phyloP scores from a whole-genome alignment of 352 stramenopile species.

The Globisporangium paddicum region DNA sequence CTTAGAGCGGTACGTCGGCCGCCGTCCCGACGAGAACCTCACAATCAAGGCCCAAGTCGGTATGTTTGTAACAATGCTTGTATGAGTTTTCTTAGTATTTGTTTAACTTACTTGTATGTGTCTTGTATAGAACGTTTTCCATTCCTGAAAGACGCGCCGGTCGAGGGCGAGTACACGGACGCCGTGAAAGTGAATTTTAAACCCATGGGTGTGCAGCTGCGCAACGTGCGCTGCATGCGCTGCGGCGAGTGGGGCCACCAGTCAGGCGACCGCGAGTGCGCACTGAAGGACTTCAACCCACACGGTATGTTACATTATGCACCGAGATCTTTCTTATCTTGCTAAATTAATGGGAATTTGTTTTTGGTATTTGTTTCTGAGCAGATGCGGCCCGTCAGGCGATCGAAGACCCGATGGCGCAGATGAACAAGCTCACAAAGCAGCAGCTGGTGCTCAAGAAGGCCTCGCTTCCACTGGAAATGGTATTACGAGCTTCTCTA shows the following conservation, averaged over 20 bases:
- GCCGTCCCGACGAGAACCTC: constrained; percentile 56
- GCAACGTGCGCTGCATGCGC: constrained; percentile 81
- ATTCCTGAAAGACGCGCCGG: constrained; percentile 85
- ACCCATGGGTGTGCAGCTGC: constrained; percentile 72
- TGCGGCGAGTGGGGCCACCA: constrained; percentile 82
- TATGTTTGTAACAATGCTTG: constrained; percentile 6
- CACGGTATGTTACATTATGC: too few species aligned
- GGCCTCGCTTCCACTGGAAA: constrained; percentile 61
- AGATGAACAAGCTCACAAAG: constrained; percentile 63
- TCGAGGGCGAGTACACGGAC: constrained; percentile 80
- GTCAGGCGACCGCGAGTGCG: constrained; percentile 81
- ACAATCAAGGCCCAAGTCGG: constrained; percentile 80
- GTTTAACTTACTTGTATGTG: too few species aligned
- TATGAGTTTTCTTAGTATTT: background rate
- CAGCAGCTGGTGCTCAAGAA: constrained; percentile 52
- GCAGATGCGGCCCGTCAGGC: constrained; percentile 63
- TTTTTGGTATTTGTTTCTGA: background rate
- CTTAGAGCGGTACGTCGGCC: constrained; percentile 72
- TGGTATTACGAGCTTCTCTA: too few species aligned
- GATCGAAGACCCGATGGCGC: constrained; percentile 70
- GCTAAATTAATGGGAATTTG: too few species aligned
- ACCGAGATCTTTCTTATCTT: too few species aligned
- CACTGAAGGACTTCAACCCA: constrained; percentile 65
- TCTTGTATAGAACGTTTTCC: constrained; percentile 73
- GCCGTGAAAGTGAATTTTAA: constrained; percentile 87